phyloP scores from a whole-genome alignment of 2,329 filamentous ascomycete genomes.

The Dendryphion nanum region DNA sequence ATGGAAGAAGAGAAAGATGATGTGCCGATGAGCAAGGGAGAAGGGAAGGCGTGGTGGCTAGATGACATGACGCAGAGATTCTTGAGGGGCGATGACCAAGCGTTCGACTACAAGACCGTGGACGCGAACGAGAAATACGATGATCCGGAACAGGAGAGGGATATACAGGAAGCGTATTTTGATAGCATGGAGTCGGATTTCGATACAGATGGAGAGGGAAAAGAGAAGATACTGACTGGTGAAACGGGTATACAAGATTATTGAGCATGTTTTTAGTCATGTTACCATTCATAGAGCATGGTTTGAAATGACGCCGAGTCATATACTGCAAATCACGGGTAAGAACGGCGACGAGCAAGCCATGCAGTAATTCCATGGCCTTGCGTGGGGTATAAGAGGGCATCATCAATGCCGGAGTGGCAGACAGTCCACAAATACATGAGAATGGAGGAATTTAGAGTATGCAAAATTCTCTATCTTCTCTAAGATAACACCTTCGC shows the following conservation, averaged over 20 bases:
- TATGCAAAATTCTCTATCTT: too few species aligned
- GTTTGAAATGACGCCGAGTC: too few species aligned
- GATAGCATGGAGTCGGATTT: slow-evolving; percentile 74
- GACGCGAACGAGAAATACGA: slow-evolving; percentile 74
- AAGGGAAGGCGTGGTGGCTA: slow-evolving; percentile 68
- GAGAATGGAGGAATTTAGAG: too few species aligned
- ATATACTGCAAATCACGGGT: too few species aligned
- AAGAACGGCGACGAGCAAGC: too few species aligned
- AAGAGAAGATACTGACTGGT: slow-evolving; percentile 38
- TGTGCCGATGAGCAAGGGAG: slow-evolving; percentile 58
- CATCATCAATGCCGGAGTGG: too few species aligned
- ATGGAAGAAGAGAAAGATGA: slow-evolving; percentile 59
- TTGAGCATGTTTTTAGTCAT: too few species aligned
- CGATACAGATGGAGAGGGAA: slow-evolving; percentile 49
- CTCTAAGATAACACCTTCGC: too few species aligned
- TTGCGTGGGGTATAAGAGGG: too few species aligned
- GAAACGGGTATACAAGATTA: slow-evolving; percentile 53
- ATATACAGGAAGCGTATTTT: slow-evolving; percentile 73
- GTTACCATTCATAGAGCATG: too few species aligned
- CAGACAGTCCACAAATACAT: too few species aligned
- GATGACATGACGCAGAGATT: slow-evolving; percentile 74
- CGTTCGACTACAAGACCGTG: slow-evolving; percentile 73
- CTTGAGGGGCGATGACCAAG: slow-evolving; percentile 68
- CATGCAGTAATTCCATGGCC: too few species aligned
- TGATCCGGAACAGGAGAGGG: slow-evolving; percentile 59